Evolutionary conservation across 441 rosid genomes (phyloP).

Genomic region (Sinapis alba): DNA sequence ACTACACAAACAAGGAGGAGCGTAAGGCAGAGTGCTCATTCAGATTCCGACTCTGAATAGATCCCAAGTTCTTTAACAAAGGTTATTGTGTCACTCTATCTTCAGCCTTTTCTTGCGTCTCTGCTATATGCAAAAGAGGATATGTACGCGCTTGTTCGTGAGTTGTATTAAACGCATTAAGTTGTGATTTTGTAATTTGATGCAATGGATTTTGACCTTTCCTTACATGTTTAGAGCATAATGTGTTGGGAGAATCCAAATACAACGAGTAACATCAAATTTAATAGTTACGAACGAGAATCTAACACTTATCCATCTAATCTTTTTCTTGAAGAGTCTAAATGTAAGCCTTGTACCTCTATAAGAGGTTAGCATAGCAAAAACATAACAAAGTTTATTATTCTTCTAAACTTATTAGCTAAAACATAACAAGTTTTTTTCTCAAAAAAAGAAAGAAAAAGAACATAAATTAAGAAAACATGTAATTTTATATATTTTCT

Average conservation of each 20-base stretch:
- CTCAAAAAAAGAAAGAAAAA: too few species aligned
- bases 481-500: too few species aligned
- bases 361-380: too few species aligned
- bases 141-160: neutral
- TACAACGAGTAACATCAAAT: neutral
- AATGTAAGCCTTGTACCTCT: too few species aligned
- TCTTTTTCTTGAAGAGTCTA: too few species aligned
- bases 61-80: neutral
- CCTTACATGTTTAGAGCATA: neutral
- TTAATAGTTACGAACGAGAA: too few species aligned
- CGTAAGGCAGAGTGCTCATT: constrained; percentile 68
- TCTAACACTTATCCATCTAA: too few species aligned
- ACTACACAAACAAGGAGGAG: constrained; percentile 60
- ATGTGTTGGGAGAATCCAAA: neutral
- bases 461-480: too few species aligned
- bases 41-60: constrained; percentile 83
- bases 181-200: constrained; percentile 10
- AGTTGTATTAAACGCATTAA: constrained; percentile 1
- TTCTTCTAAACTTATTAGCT: too few species aligned
- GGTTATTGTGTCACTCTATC: constrained; percentile 8
- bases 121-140: neutral
- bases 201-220: neutral
- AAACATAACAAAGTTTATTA: too few species aligned
- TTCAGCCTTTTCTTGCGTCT: neutral
- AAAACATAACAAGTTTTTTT: neutral